Evolutionary conservation across 768 basidiomycete species (phyloP), one percentile per base, ranked within the genome.

Genomic region (Boletus rubescentipes): DNA sequence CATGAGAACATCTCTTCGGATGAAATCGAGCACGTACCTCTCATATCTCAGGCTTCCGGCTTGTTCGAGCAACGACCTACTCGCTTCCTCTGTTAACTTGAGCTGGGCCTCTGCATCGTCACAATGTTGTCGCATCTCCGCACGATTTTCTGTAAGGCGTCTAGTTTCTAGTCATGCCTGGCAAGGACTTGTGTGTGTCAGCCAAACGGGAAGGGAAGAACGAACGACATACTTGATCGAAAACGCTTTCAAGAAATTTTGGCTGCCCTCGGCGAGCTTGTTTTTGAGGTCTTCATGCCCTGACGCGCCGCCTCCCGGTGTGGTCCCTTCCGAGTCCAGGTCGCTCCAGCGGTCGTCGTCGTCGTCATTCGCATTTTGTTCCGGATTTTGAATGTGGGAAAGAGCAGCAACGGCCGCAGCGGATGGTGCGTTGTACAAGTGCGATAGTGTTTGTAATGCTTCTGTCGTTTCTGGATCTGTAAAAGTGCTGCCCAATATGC

Each of bases 91-190:
- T 0, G 93, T 92, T 12, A 85, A 73, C 26, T 78, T 77, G 10
- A 98, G 76, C 54, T 92, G 89, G 2, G 75, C 73, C 59, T 95
- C 89, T 0, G 92, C 93, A 49, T 91, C 83, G 63, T 93, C 89
- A 60, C 93, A 98, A 59, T 85, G 83, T 5, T 68, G 53, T 42
- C 87, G 85, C 93, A 99, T 98, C 9, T 84, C 83, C 15, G 73
- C 47, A 97, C 81, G 67, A 95, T 87, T 1, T 73, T 74, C 59
- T 96, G 87, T 18, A 98, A 73, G 30, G 84, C 82, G 60, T 85
- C 82, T 36, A 99, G 75, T 83, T 90, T 95, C 96, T 99, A 61
- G 12, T 36, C 26, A 26, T 0, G 12, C 40, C 30, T 14, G 16
- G 5, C 34, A 5, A 4, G 15, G 11, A 5, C 30, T 16, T n/a